Conservation (phyloP, 2,329 filamentous ascomycete species). For the Sporothrix pseudoabietina region DNA sequence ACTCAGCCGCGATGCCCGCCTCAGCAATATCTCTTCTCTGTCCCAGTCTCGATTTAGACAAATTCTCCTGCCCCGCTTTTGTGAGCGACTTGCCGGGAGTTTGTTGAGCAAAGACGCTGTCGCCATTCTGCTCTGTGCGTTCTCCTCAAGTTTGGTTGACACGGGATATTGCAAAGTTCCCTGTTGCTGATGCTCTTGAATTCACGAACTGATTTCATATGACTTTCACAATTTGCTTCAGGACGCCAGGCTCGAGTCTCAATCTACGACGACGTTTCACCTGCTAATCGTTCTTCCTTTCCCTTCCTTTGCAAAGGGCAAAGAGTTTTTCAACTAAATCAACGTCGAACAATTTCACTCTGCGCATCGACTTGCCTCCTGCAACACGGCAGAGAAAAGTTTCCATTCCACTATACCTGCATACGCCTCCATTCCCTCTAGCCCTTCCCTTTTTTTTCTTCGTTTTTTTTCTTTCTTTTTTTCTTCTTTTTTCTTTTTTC, state of each 20-base stretch:
- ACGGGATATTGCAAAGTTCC: not conserved
- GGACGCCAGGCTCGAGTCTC: conserved; percentile 4
- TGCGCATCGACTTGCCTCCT: conserved; percentile 18
- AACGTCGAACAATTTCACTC: not conserved
- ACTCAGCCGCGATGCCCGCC: conserved; percentile 3
- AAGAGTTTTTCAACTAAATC: not conserved
- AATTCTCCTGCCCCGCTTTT: conserved; percentile 9
- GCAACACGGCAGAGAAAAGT: conserved; percentile 20
- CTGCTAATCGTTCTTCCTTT: not conserved
- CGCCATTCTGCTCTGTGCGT: conserved; percentile 16
- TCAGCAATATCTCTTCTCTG: not conserved
- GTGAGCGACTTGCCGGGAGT: not conserved
- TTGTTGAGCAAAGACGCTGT: conserved; percentile 8
- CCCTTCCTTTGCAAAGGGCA: too few relatives aligned
- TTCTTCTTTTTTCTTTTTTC: too few relatives aligned
- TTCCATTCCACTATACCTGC: conserved; percentile 8
- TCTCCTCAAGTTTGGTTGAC: conserved; percentile 15
- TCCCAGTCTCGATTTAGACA: conserved; percentile 1
- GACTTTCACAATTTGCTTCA: not conserved
- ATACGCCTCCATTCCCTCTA: conserved; percentile 8
- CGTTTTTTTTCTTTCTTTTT: not conserved
- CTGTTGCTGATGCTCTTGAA: not conserved
- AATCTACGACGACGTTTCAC: not conserved
- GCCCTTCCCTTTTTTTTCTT: not conserved
- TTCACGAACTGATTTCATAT: not conserved